Evolutionary conservation across 2,329 filamentous ascomycete species (phyloP), one percentile per base, ranked within the genome.

Genomic region (Ampelomyces quisqualis): DNA sequence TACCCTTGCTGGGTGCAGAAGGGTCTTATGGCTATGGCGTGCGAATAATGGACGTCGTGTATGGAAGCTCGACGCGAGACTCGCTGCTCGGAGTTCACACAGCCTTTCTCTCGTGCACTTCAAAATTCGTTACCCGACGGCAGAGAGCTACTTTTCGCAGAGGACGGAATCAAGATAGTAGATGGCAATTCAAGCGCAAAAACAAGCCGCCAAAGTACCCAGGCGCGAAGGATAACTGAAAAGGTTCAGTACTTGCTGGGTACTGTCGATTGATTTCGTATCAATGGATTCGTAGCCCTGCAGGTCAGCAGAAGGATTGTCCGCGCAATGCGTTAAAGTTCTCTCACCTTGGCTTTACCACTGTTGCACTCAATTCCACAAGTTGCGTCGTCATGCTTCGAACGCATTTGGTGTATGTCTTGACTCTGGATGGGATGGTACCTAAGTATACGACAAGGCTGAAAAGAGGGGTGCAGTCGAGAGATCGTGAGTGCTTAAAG

Each of bases 371-470:
- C 5, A 3, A 55, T 38, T n/a, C 19, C 15, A 14, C n/a, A 18
- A 8, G 15, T 28, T 3, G 9, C n/a, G 8, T 26, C 34, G n/a
- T 23, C 17, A 5, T 28, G 24, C 24, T 6, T 9, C 15, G 19
- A 30, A 1, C 27, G 32, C 9, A 15, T 4, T n/a, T 14, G 17
- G 9, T 41, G 11, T 14, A 34, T 39, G 10, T 37, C 11, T 2
- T n/a, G 10, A 38, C 33, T 37, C 11, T 2, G n/a, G 10, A 38
- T 35, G 35, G 1, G 43, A 44, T 10, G 35, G 18, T 3, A 50
- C 52, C 51, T 47, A 58, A 1, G 49, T 54, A n/a, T 57, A 55
- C 2, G 53, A 58, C 1, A 55, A 28, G 3, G 51, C 53, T 6
- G 26, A 21, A 28, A 45, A 57, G 3, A 34, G 5, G 6, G 46